Evolutionary conservation across 129 eudicot genomes (phyloP).

Genomic region (Oenanthe sinensis): DNA sequence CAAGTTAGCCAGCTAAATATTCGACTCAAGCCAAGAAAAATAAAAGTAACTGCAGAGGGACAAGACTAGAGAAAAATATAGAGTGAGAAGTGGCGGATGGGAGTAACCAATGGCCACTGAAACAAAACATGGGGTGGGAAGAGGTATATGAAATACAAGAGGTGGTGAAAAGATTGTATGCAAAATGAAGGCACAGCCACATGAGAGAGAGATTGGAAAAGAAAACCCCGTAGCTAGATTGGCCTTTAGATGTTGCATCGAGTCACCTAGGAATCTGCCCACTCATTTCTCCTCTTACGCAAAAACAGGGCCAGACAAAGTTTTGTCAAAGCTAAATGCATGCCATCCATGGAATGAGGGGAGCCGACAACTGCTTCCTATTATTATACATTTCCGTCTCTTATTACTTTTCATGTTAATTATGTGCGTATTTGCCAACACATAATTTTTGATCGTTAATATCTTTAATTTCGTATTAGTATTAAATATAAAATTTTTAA

Average conservation of each 20-base stretch:
- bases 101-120: constrained; percentile 5
- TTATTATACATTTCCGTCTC: background rate
- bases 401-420: no score
- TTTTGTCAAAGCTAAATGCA: background rate
- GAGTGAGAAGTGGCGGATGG: constrained; percentile 6
- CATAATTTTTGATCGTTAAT: no score
- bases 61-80: background rate
- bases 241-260: constrained; percentile 4
- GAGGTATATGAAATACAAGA: background rate
- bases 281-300: background rate
- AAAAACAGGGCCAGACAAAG: background rate
- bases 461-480: no score
- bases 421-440: no score
- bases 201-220: background rate
- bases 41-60: background rate
- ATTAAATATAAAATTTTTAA: no score
- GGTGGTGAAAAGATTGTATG: background rate
- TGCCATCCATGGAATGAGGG: background rate
- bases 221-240: background rate
- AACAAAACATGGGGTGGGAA: constrained; percentile 4
- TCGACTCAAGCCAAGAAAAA: background rate
- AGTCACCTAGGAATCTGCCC: background rate
- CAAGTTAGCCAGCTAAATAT: background rate
- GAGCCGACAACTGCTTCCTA: background rate
- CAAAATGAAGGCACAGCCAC: background rate